Evolutionary conservation across 257 asterid genomes (phyloP).

Genomic region (Salvia hispanica): DNA sequence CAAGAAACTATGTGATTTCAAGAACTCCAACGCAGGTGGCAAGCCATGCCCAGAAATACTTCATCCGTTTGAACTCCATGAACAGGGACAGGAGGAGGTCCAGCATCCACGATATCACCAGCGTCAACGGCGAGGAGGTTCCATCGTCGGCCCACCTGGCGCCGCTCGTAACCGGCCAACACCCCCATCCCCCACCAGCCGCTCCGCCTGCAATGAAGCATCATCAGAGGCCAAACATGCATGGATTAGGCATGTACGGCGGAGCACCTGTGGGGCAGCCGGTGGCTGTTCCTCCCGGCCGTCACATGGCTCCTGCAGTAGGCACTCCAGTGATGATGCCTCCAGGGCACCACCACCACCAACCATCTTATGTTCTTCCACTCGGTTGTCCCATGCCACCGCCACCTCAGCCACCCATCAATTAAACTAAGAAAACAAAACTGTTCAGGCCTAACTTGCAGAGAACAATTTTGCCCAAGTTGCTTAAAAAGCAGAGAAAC

Average conservation of each 20-base stretch:
- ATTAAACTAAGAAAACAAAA: slow-evolving; percentile 36
- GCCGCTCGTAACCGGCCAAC: slow-evolving; percentile 76
- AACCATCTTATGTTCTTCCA: slow-evolving; percentile 64
- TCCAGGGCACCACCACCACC: slow-evolving; percentile 56
- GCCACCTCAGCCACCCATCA: slow-evolving; percentile 57
- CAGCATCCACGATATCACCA: slow-evolving; percentile 92
- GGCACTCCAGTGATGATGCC: slow-evolving; percentile 91
- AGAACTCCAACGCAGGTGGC: slow-evolving; percentile 96
- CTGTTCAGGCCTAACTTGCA: slow-evolving; percentile 24
- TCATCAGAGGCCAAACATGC: slow-evolving; percentile 61
- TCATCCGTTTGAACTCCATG: slow-evolving; percentile 85
- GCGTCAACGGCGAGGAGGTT: slow-evolving; percentile 59
- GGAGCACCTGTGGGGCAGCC: slow-evolving; percentile 87
- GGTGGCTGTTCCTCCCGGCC: slow-evolving; percentile 58
- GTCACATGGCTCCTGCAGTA: slow-evolving; percentile 71
- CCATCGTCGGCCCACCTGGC: slow-evolving; percentile 49
- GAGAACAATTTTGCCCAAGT: slow-evolving; percentile 31
- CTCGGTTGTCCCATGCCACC: slow-evolving; percentile 69
- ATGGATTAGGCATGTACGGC: slow-evolving; percentile 61
- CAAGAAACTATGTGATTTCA: slow-evolving; percentile 83
- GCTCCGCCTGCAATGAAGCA: slow-evolving; percentile 41
- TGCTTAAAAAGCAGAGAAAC: slow-evolving; percentile 22
- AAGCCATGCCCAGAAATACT: slow-evolving; percentile 93
- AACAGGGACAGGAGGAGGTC: slow-evolving; percentile 91
- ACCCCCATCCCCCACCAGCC: slow-evolving; percentile 45